Percentiles rank a stretch among this genome's conserved stretches.
Evolutionary conservation across 1,284 basidiomycete genomes (phyloP).

Genomic region (Singerocomus inundabilis): DNA sequence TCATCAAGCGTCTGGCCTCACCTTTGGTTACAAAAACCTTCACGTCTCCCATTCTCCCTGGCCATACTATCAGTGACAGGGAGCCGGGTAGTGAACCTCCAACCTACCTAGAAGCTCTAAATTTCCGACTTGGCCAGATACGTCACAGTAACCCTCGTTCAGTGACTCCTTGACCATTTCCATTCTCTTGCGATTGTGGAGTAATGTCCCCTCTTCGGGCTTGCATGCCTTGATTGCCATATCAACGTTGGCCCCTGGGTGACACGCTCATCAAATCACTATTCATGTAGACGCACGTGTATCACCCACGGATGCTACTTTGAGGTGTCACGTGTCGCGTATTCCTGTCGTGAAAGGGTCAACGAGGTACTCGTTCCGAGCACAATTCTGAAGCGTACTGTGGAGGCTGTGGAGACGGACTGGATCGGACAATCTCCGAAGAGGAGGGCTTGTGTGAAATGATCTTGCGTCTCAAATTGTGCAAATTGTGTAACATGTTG

Average conservation of each 20-base stretch:
- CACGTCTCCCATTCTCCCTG: slow-evolving; percentile 62
- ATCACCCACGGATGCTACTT: slow-evolving; percentile 56
- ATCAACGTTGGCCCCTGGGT: slow-evolving; percentile 63
- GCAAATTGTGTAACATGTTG: slow-evolving; percentile 27
- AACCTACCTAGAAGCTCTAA: slow-evolving; percentile 57
- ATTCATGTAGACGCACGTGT: background rate
- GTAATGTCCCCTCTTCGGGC: slow-evolving; percentile 61
- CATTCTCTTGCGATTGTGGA: slow-evolving; percentile 68
- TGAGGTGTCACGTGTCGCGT: slow-evolving; percentile 51
- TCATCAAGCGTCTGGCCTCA: slow-evolving; percentile 35
- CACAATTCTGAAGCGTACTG: slow-evolving; percentile 18
- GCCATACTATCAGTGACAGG: slow-evolving; percentile 1
- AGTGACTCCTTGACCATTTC: slow-evolving; percentile 71
- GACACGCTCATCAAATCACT: slow-evolving; percentile 1
- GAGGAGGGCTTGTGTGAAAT: slow-evolving; percentile 25
- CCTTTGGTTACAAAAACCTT: slow-evolving; percentile 72
- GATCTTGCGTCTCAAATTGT: slow-evolving; percentile 32
- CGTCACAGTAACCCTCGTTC: slow-evolving; percentile 82
- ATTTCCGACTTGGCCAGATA: slow-evolving; percentile 66
- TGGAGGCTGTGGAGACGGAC: slow-evolving; percentile 18
- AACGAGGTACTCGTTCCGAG: background rate
- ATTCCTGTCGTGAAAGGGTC: slow-evolving; percentile 10
- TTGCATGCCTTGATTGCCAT: slow-evolving; percentile 78
- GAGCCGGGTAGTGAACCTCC: no score
- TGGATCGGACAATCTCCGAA: slow-evolving; percentile 16